Conservation (phyloP, 2,329 filamentous ascomycete genomes). For the Aspergillus hortae region DNA sequence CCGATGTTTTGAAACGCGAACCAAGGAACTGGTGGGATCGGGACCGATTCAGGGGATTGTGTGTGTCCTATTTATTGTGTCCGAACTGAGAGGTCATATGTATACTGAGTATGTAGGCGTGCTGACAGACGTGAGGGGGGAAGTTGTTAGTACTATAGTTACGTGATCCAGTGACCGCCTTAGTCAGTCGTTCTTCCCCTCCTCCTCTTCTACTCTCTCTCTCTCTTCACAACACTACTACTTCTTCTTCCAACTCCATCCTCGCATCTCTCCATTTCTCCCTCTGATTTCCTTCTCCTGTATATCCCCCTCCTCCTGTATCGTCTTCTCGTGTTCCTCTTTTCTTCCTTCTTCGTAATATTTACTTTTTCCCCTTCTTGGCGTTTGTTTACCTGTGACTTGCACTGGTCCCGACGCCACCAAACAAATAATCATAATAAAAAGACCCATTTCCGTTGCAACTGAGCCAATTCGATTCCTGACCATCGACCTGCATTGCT, state of each 20-base stretch:
- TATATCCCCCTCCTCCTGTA: too few relatives aligned
- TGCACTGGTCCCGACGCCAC: neutral
- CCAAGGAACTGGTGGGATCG: neutral
- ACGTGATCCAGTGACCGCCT: too few relatives aligned
- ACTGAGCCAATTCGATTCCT: neutral
- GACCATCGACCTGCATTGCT: neutral
- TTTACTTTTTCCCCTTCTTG: conserved; percentile 1
- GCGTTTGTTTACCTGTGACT: neutral
- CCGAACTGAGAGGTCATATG: neutral
- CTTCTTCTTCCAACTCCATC: too few relatives aligned
- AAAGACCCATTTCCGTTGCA: neutral
- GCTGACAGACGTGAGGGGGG: too few relatives aligned
- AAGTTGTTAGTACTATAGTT: too few relatives aligned
- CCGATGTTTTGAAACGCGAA: neutral
- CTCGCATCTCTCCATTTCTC: too few relatives aligned
- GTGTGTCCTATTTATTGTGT: neutral
- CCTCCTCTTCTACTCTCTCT: too few relatives aligned
- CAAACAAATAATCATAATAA: neutral
- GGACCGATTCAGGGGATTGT: neutral
- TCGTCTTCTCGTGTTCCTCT: neutral
- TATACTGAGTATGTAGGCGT: too few relatives aligned
- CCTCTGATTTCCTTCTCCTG: too few relatives aligned
- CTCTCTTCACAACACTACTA: too few relatives aligned
- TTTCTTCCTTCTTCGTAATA: neutral
- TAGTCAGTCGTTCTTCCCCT: too few relatives aligned